Base-by-base conservation (phyloP, 768 basidiomycete species). In the Scleroderma citrinum region DNA sequence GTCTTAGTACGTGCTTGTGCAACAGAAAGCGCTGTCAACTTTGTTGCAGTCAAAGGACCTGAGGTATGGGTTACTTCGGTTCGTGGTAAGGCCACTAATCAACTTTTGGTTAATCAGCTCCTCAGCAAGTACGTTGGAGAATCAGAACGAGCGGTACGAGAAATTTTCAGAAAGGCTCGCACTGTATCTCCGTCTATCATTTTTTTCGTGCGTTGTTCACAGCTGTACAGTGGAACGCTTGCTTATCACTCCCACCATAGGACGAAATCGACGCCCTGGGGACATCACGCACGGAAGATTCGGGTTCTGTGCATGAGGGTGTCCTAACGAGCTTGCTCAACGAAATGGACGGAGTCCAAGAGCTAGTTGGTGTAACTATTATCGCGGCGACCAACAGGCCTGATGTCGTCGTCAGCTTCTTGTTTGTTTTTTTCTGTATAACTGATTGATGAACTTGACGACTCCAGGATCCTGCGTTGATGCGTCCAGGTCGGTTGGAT, bases 271-370 rank as follows among this genome's bases (percentile, higher is more conserved):
- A 99, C 60, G 93, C 94, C 0, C 76, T 99, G 1, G 94, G 89
- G 2, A 81, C 82, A 1, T 83, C 91, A 1, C 80, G 96, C 29
- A 73, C 75, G 0, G 61, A 70, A 0, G 79, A 81, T 39, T 64
- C 61, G 7, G 78, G 81, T 14, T 65, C 71, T 5, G 75, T 82
- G 0, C 87, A 92, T 57, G 87, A 91, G 56, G 93, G 96, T 7
- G 92, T 97, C 12, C 75, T 99, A 7, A 94, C 94, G 2, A 95
- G 84, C 52, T 73, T 99, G 12, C 65, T 99, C 48, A 98, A 95
- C 61, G 96, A 99, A 63, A 98, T 98, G 92, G 96, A 98, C 61
- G 96, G 96, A 17, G 88, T 98, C 1, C 91, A 97, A 67, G 92
- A 95, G 67, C 74, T 98, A 17, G 73, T 87, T 16, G 93, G 94